Evolutionary conservation across 1,284 basidiomycete species (phyloP), one percentile per base, ranked within the genome.

Genomic region (Cryptococcus sp.): DNA sequence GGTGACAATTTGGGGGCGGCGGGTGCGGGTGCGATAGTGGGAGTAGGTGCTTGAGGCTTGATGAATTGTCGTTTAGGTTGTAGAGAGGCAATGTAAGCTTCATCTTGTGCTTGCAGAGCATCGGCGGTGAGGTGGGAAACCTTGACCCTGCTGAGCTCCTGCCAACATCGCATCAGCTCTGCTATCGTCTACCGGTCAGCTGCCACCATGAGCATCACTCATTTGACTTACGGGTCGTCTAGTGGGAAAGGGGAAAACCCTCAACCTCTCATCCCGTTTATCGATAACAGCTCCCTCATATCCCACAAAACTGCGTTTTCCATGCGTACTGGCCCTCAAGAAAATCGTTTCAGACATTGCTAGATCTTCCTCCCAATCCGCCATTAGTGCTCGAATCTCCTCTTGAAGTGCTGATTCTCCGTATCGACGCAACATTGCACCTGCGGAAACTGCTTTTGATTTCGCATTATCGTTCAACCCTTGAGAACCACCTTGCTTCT

Each of bases 401-500:
- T 97, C 91, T 64, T 85, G 84, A 44, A 99, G 78, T 16, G 91
- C 88, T 68, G 88, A 85, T 71, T 98, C 96, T 49, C 96, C 96
- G 69, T 97, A 96, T 56, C 96, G 84, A 70, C 96, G 87, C 16
- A 99, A 80, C 76, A 84, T 84, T 0, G 96, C 96, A 72, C 96
- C 96, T 11, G 93, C 93, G 73, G 91, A 94, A 66, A 91, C 89
- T 0, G 96, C 96, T 54, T 85, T 84, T 7, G 89, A 90, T 72
- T 94, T 94, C 2, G 90, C 82, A 52, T 92, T 90, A 72, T 99
- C 96, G 64, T 98, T 96, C 2, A 87, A 66, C 1, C 85, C 85
- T 75, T 99, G 96, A 0, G 89, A 87, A 0, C 96, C 96, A 73
- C 96, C 96, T 78, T 99, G 96, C 74, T 98, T 98, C 60, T 89